Percentiles rank a stretch among this genome's conserved stretches.
These are phyloP conservation scores for Jackrogersella multiformis DNA, from an alignment of 495 filamentous ascomycete genomes.

Conservation along the genomic window DNA sequence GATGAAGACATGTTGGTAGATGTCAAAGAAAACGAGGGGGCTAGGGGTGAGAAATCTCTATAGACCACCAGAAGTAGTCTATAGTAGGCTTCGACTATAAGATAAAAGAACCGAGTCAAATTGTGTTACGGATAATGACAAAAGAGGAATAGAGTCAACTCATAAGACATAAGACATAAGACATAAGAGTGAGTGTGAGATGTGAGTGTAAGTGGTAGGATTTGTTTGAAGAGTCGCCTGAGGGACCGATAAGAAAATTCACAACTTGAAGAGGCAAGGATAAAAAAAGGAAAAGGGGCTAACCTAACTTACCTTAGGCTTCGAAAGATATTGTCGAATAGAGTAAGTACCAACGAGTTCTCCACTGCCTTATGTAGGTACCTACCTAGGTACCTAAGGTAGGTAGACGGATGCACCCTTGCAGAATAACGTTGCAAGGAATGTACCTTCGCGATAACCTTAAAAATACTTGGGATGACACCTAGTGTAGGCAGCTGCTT, in stretches of 20 bases:
- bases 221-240: constrained; percentile 2
- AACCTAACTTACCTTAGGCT: not conserved
- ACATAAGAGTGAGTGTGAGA: not conserved
- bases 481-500: not conserved
- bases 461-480: constrained; percentile 25
- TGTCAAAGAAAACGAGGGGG: constrained; percentile 24
- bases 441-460: constrained; percentile 37
- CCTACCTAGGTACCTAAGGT: constrained; percentile 3
- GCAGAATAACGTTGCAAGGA: constrained; percentile 30
- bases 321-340: constrained; percentile 34
- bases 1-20: constrained; percentile 37
- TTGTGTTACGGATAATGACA: not conserved
- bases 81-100: not conserved
- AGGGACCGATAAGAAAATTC: constrained; percentile 27
- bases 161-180: not conserved
- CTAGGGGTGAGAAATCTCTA: not conserved
- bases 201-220: not conserved
- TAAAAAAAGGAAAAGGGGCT: not conserved
- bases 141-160: not conserved
- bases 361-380: no score
- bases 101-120: not conserved
- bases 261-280: constrained; percentile 17
- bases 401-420: no score
- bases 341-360: constrained; percentile 27
- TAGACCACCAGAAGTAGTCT: not conserved